phyloP scores from a whole-genome alignment of 2,329 filamentous ascomycete genomes.

The Hypoxylon sp. region DNA sequence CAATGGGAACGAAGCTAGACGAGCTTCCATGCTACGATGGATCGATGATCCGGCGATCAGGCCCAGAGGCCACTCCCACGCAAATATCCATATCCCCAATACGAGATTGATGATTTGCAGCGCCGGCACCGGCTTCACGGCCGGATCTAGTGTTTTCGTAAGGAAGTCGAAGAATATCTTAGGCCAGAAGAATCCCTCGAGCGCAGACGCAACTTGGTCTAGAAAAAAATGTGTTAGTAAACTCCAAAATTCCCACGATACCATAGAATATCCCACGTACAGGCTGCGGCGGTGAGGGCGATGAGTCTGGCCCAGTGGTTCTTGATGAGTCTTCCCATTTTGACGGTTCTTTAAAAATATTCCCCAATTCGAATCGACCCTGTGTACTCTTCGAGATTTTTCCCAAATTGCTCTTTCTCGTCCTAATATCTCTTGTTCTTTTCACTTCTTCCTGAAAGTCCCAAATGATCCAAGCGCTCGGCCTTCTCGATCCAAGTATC shows the following conservation, averaged over 20 bases:
- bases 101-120: constrained; percentile 92
- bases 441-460: constrained; percentile 43
- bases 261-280: constrained; percentile 55
- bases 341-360: constrained; percentile 51
- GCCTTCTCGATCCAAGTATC: constrained; percentile 36
- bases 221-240: constrained; percentile 50
- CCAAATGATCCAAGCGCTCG: constrained; percentile 45
- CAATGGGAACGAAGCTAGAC: constrained; percentile 86
- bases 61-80: constrained; percentile 91
- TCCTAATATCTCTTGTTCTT: constrained; percentile 31
- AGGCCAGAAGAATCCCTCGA: constrained; percentile 97
- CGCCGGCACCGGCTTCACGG: constrained; percentile 88
- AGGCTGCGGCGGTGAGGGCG: constrained; percentile 82
- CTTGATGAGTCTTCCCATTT: constrained; percentile 98
- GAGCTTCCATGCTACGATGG: constrained; percentile 89
- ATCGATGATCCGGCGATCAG: constrained; percentile 82
- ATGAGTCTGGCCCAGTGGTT: constrained; percentile 99
- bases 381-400: constrained; percentile 42
- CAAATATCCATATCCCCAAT: constrained; percentile 82
- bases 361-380: constrained; percentile 36
- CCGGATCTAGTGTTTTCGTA: constrained; percentile 88
- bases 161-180: constrained; percentile 99
- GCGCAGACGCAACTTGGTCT: constrained; percentile 89
- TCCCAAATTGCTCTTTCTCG: constrained; percentile 40
- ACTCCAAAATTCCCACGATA: background rate